Evolutionary conservation across 2,329 filamentous ascomycete genomes (phyloP), one percentile per base, ranked within the genome.

Genomic region (Diaporthe sp.): DNA sequence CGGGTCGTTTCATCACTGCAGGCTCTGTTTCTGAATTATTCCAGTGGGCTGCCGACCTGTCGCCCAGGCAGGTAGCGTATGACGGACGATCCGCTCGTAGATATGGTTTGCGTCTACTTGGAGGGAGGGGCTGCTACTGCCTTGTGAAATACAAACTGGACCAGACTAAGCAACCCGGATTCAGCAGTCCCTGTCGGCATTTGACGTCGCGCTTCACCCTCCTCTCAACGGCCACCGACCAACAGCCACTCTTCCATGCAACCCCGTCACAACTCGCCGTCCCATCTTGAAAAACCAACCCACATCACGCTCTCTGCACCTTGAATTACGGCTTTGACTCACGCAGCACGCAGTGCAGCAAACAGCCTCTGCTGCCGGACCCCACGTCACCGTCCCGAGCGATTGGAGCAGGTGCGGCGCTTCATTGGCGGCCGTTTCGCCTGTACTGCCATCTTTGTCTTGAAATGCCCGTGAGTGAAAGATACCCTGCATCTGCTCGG

Each of bases 391-490:
- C 31, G 34, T 22, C 25, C n/a, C 34, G 15, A 55, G 49, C 49
- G 34, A 53, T 70, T 70, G 65, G 65, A 70, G 34, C 49, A 55
- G n/a, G 34, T 70, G 65, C 49, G 65, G 65, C 65, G 49, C 71
- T 73, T 73, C 55, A 63, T 73, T 65, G 58, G 49, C 37, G 28
- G 58, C 58, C 58, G 42, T 65, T 3, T 65, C 71, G 58, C 47
- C 71, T 51, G 58, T 44, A 22, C 47, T 63, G 25, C 47, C 47
- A 67, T 65, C 71, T 65, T 73, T 73, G 71, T 73, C 58, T 44
- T 47, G 71, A 73, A 65, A 73, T 73, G 71, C 71, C 71, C 58
- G 71, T 73, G 51, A 73, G 71, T 73, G 47, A 57, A 53, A 25
- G 42, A 53, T 44, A 57, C 58, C 65, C 65, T 70, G 49, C 49